A percentile compares a stretch with the other conserved stretches of the same genome.
These are phyloP conservation scores for Gyromitra esculenta DNA, from an alignment of 2,329 filamentous ascomycete species.

Conservation along the genomic window DNA sequence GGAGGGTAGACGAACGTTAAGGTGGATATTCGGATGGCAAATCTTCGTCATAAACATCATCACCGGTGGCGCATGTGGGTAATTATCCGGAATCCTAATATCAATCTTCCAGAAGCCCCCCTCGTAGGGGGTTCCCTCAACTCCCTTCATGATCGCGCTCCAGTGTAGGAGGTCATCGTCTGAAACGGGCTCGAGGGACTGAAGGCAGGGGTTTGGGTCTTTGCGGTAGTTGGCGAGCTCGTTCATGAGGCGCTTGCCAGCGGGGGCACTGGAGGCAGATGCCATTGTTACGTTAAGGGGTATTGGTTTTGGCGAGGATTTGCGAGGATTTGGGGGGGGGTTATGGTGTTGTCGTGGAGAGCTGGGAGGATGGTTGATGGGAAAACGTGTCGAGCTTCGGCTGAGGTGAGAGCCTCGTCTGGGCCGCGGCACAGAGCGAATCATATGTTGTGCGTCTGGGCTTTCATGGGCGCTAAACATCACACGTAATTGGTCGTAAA, in stretches of 20 bases:
- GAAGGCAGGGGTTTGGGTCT: conserved; percentile 55
- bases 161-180: conserved; percentile 58
- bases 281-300: conserved; percentile 31
- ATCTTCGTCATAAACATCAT: conserved; percentile 85
- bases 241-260: conserved; percentile 54
- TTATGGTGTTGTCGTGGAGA: not conserved
- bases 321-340: not conserved
- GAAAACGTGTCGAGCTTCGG: conserved; percentile 39
- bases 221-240: conserved; percentile 55
- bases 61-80: conserved; percentile 80
- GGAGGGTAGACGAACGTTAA: conserved; percentile 60
- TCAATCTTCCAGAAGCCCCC: conserved; percentile 83
- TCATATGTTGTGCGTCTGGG: conserved; percentile 1
- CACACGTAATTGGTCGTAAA: not conserved
- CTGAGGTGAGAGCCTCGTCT: conserved; percentile 24
- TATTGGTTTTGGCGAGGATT: not conserved
- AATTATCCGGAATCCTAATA: conserved; percentile 78
- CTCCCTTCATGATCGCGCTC: conserved; percentile 56
- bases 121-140: conserved; percentile 56
- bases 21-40: conserved; percentile 82
- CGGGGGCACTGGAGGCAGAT: conserved; percentile 39
- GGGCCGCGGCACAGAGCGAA: conserved; percentile 11
- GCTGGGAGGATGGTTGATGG: not conserved
- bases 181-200: conserved; percentile 55
- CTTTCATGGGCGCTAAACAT: not conserved